These are phyloP conservation scores for Pneumocystis carinii DNA, from an alignment of 1,139 yeast genomes.

Conservation along the genomic window DNA sequence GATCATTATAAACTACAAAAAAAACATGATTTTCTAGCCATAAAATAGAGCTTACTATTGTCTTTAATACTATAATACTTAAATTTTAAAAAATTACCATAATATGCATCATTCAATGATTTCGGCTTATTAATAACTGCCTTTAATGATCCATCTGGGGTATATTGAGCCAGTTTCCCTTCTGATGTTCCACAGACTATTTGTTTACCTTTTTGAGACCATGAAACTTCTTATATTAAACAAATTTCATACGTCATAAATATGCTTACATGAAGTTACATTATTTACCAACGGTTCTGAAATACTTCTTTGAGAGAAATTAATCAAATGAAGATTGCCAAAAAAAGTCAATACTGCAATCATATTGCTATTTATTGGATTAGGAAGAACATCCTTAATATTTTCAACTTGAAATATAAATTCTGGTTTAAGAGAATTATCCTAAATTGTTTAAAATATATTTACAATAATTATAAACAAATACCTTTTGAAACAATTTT, in stretches of 20 bases:
- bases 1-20: constrained; percentile 20
- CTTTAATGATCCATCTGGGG: constrained; percentile 19
- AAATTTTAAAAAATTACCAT: constrained; percentile 7
- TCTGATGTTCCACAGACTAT: constrained; percentile 19
- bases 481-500: neutral
- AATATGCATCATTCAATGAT: constrained; percentile 14
- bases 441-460: neutral
- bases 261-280: constrained; percentile 15
- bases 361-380: constrained; percentile 7
- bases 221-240: constrained; percentile 15
- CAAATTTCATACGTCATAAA: neutral
- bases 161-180: constrained; percentile 19
- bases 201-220: constrained; percentile 26
- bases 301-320: constrained; percentile 5
- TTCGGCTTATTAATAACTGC: constrained; percentile 17
- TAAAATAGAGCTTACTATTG: constrained; percentile 9
- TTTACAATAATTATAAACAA: neutral
- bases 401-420: constrained; percentile 1
- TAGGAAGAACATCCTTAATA: constrained; percentile 10
- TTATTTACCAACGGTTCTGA: constrained; percentile 12
- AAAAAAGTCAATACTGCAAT: constrained; percentile 18
- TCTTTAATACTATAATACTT: constrained; percentile 14
- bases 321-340: constrained; percentile 15
- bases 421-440: neutral
- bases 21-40: constrained; percentile 18